Evolutionary conservation across 2,329 filamentous ascomycete genomes (phyloP).

Genomic region (Pleoardoris graminearum): DNA sequence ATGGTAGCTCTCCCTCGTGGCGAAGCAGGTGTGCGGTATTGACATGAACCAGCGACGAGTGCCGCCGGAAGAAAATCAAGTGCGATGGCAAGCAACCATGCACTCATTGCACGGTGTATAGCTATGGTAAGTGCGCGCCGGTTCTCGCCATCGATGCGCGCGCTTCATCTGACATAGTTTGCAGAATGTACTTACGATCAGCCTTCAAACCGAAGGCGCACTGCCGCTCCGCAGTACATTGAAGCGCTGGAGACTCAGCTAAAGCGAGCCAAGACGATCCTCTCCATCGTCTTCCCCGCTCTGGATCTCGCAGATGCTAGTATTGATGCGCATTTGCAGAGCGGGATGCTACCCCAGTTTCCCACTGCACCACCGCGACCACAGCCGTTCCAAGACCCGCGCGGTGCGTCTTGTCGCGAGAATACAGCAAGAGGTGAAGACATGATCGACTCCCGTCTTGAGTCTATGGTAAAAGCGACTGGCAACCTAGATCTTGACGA

Average conservation of each 20-base stretch:
- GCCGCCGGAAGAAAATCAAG: conserved; percentile 57
- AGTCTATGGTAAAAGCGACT: conserved; percentile 93
- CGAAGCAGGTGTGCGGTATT: conserved; percentile 2
- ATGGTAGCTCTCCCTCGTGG: conserved; percentile 34
- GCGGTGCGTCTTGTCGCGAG: conserved; percentile 23
- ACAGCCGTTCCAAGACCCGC: conserved; percentile 26
- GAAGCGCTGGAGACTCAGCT: conserved; percentile 83
- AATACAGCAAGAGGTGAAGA: conserved; percentile 26
- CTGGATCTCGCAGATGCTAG: conserved; percentile 83
- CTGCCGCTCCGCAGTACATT: conserved; percentile 90
- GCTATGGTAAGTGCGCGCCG: conserved; percentile 70
- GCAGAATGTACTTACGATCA: conserved; percentile 94
- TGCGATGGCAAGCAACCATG: conserved; percentile 60
- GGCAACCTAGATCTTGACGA: conserved; percentile 92
- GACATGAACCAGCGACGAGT: conserved; percentile 32
- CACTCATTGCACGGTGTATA: conserved; percentile 97
- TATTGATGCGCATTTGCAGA: conserved; percentile 75
- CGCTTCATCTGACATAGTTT: no score
- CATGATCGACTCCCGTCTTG: conserved; percentile 66
- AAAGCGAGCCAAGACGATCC: conserved; percentile 77
- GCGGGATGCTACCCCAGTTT: conserved; percentile 59
- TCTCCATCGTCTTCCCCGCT: conserved; percentile 80
- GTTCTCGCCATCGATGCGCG: not conserved
- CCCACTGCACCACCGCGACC: conserved; percentile 26
- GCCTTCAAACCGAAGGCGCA: conserved; percentile 86